Evolutionary conservation across 306 rosid genomes (phyloP), one percentile per base, ranked within the genome.

Genomic region (Hippophae rhamnoides): DNA sequence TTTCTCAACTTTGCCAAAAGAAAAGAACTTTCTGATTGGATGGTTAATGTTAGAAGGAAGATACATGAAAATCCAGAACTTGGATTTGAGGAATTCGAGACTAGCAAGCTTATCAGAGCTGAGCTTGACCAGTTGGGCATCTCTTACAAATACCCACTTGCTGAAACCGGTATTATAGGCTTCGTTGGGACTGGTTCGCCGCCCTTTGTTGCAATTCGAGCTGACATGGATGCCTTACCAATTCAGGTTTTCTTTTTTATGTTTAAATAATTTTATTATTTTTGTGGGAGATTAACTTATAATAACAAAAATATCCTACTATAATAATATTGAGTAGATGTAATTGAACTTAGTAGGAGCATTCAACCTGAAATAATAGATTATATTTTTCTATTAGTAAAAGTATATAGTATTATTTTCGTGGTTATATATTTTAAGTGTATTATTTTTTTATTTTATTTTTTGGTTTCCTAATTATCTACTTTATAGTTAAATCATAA

Each of bases 181-280:
- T 83, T 69, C 64, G 59, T 90, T 42, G 97, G 97, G 47, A 74
- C 86, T 10, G 82, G 88, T 2, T 49, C 41, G 0, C 71, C 94
- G 10, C 97, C 97, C 56, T 84, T 81, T 74, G 95, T 87, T 50
- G 97, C 97, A 27, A 61, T 90, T 41, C 79, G 97, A 65, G 92
- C 96, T 12, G 96, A 90, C 62, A 90, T 87, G 96, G 97, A 87
- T 79, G 97, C 97, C 72, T 85, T 87, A 45, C 66, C 73, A 47
- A 71, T 85, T 69, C 84, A 83, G 96, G 98, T 90, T 7, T 27
- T 43, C 43, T 56, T 42, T 38, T 46, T 62, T 49, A 55, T 55
- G 31, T 10, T 60, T 3, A 6, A 47, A 3, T 66, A 3, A 49
- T 12, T 13, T 45, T 43, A 11, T 4, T 42, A 6, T 31, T 46